Evolutionary conservation across 192 early-diverging fungal species (phyloP).

Genomic region (Thoreauomyces humboldtii): DNA sequence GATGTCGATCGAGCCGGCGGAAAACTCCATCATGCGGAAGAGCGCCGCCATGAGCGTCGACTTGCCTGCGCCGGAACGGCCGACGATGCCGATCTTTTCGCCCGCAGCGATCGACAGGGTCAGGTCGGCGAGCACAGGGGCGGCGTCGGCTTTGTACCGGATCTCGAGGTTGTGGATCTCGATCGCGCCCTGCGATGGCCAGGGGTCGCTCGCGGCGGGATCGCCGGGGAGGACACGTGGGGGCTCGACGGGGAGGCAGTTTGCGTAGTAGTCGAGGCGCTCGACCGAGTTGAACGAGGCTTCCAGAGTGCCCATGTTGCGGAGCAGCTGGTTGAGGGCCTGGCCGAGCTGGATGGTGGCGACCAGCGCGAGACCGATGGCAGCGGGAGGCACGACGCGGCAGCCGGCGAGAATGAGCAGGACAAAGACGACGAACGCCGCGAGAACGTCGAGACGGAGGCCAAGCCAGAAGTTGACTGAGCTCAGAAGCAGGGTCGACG

Average conservation of each 20-base stretch:
- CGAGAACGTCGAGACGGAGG: conserved; percentile 13
- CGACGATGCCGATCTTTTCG: conserved; percentile 55
- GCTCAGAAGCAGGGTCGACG: neutral
- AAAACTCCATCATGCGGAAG: conserved; percentile 46
- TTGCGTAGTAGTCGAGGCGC: conserved; percentile 47
- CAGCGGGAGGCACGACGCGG: neutral
- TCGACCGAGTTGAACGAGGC: conserved; percentile 52
- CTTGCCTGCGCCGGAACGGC: conserved; percentile 53
- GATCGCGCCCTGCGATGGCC: conserved; percentile 48
- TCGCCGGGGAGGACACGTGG: conserved; percentile 41
- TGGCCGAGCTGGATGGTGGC: conserved; percentile 5
- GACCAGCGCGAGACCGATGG: neutral
- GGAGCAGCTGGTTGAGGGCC: neutral
- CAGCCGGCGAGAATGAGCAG: neutral
- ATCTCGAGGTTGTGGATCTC: conserved; percentile 59
- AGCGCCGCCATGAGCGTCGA: conserved; percentile 39
- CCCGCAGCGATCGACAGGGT: conserved; percentile 64
- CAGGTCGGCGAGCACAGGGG: conserved; percentile 68
- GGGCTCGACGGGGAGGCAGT: conserved; percentile 39
- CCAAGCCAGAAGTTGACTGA: conserved; percentile 24
- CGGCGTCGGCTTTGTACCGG: conserved; percentile 46
- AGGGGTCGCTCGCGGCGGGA: conserved; percentile 24
- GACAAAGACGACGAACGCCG: conserved; percentile 6
- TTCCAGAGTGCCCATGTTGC: conserved; percentile 3
- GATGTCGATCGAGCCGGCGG: conserved; percentile 29